Base-by-base conservation (phyloP, 129 eudicot genomes). In the Flaveria ramosissima region DNA sequence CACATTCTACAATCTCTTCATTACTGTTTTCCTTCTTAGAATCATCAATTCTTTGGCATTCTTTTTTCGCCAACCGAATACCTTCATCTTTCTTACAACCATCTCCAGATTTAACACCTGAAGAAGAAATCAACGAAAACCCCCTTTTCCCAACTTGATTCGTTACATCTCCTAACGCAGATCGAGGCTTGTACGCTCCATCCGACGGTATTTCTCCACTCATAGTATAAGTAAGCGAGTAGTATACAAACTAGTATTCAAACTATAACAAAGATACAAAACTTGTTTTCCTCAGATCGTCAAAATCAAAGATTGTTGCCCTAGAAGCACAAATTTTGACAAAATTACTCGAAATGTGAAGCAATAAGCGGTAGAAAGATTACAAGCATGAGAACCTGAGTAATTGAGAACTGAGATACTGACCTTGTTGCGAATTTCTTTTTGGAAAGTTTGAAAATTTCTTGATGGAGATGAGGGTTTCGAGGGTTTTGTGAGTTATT, bases 161-260 rank as follows among this genome's bases (percentile, higher is more conserved):
- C 2, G 98, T 91, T 9, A 94, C 76, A 84, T 94, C 93, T 6
- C 85, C 93, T 24, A 94, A 75, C 43, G 82, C 95, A 23, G 84
- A 41, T 67, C 98, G 87, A 21, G 77, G 74, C 70, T 82, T 82
- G 55, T 17, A 50, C 36, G 53, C 41, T 74, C 77, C 81, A 19
- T 70, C 81, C 11, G 83, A 79, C 23, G 74, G 72, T 67, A 72
- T 75, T 7, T 72, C 79, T 61, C 75, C 89, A 43, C 77, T 71
- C 98, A 88, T 92, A 19, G 64, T 75, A 19, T 47, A 20, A 39
- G 14, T 51, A 46, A 39, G 17, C 41, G 41, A 36, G 41, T 36
- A 36, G 41, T 36, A 36, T 6, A 36, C 41, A 36, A 76, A 51
- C 16, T 26, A 13, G 32, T 45, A 68, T 20, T 68, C 69, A 63